Conservation (phyloP, 345 rosid genomes). For the Passiflora organensis region DNA sequence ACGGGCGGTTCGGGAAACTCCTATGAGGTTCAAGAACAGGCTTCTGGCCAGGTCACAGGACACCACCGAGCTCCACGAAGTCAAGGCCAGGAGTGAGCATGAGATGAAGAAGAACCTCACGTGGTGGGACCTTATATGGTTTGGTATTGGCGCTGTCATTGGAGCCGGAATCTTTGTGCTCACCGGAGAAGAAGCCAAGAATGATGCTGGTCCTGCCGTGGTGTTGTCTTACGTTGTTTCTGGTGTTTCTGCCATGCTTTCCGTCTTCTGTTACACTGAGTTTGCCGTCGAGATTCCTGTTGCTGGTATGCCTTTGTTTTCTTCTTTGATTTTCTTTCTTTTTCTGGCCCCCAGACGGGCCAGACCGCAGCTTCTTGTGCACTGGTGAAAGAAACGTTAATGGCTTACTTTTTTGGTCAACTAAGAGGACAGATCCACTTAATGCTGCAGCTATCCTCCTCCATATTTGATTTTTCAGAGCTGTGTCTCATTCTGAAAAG, state of each 20-base stretch:
- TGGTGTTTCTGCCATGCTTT: conserved; percentile 86
- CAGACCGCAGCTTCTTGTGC: no score
- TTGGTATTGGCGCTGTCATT: conserved; percentile 83
- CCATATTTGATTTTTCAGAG: no score
- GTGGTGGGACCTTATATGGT: conserved; percentile 99
- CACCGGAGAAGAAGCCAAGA: conserved; percentile 60
- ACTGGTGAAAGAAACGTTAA: no score
- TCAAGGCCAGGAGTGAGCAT: conserved; percentile 67
- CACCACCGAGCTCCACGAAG: conserved; percentile 65
- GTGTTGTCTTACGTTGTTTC: conserved; percentile 79
- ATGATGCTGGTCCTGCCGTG: conserved; percentile 70
- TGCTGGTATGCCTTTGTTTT: conserved; percentile 42
- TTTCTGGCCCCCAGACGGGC: no score
- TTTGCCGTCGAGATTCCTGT: conserved; percentile 95
- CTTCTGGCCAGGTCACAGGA: conserved; percentile 60
- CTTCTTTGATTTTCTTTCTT: no score
- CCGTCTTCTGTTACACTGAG: conserved; percentile 94
- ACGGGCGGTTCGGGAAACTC: conserved; percentile 55
- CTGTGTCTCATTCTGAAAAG: no score
- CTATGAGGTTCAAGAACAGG: conserved; percentile 54
- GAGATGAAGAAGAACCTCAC: conserved; percentile 81
- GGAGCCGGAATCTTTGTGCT: conserved; percentile 92
- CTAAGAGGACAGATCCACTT: no score
- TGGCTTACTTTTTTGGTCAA: no score
- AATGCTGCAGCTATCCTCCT: no score